These are phyloP conservation scores for Erythrobasidium yunnanense DNA, from an alignment of 768 basidiomycete genomes.

Conservation along the genomic window DNA sequence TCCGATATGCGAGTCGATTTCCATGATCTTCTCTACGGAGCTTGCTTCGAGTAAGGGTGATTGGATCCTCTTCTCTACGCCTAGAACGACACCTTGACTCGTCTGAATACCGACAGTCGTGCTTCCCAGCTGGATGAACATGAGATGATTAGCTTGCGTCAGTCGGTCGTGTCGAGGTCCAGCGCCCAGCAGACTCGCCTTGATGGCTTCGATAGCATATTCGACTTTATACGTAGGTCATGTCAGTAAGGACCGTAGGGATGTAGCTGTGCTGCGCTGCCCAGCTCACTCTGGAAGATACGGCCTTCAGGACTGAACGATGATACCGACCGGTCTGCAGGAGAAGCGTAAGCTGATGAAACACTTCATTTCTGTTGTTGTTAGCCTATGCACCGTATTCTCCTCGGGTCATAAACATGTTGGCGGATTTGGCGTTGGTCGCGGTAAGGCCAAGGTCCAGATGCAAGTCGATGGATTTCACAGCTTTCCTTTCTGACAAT, in stretches of 20 bases:
- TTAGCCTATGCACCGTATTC: slow-evolving; percentile 7
- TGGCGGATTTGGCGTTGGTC: neutral
- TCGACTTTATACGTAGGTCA: slow-evolving; percentile 56
- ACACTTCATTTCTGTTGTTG: too few relatives aligned
- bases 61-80: slow-evolving; percentile 96
- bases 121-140: slow-evolving; percentile 65
- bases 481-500: neutral
- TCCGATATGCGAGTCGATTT: slow-evolving; percentile 90
- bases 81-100: slow-evolving; percentile 77
- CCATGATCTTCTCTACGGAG: slow-evolving; percentile 99
- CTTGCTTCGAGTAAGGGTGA: slow-evolving; percentile 87
- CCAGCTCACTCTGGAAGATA: slow-evolving; percentile 24
- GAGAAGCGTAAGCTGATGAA: too few relatives aligned
- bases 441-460: neutral
- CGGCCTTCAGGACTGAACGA: slow-evolving; percentile 24
- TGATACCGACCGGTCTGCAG: slow-evolving; percentile 22
- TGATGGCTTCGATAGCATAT: slow-evolving; percentile 99
- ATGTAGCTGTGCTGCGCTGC: neutral
- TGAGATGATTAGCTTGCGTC: neutral
- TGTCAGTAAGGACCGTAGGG: neutral
- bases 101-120: slow-evolving; percentile 94
- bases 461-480: neutral
- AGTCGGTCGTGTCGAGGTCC: neutral
- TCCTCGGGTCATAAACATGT: slow-evolving; percentile 13
- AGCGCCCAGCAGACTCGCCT: slow-evolving; percentile 50